Percentiles rank a stretch among this genome's conserved stretches.
These are phyloP conservation scores for Arachis stenosperma DNA, from an alignment of 306 rosid species.

Conservation along the genomic window DNA sequence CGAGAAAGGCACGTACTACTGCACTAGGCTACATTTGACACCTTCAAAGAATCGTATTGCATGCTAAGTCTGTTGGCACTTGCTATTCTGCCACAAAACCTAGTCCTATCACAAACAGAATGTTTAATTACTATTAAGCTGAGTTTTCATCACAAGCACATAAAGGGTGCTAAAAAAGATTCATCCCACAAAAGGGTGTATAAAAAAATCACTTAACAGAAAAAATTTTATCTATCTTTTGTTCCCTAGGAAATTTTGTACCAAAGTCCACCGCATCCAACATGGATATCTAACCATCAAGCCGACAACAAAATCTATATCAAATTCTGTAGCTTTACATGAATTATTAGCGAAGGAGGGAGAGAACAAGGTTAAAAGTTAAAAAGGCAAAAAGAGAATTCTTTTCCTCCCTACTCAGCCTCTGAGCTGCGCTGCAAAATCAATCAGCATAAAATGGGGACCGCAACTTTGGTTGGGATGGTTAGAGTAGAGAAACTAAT, in stretches of 20 bases:
- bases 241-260: neutral
- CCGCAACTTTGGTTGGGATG: slow-evolving; percentile 22
- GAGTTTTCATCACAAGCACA: neutral
- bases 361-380: neutral
- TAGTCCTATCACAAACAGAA: neutral
- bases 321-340: slow-evolving; percentile 24
- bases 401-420: slow-evolving; percentile 19
- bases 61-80: too few species aligned
- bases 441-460: slow-evolving; percentile 24
- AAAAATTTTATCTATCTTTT: neutral
- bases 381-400: slow-evolving; percentile 14
- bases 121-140: neutral
- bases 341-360: slow-evolving; percentile 1
- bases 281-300: slow-evolving; percentile 2
- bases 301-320: neutral
- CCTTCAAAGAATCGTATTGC: too few species aligned
- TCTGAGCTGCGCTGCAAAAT: slow-evolving; percentile 28
- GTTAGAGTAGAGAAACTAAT: slow-evolving; percentile 26
- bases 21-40: too few species aligned
- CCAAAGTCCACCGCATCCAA: neutral
- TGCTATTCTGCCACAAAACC: neutral
- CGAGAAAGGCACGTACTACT: too few species aligned
- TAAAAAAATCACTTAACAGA: neutral
- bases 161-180: neutral
- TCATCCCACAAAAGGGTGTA: too few species aligned